A percentile compares a stretch with the other conserved stretches of the same genome.
phyloP scores from a whole-genome alignment of 352 stramenopile species.

The Plasmopara halstedii region DNA sequence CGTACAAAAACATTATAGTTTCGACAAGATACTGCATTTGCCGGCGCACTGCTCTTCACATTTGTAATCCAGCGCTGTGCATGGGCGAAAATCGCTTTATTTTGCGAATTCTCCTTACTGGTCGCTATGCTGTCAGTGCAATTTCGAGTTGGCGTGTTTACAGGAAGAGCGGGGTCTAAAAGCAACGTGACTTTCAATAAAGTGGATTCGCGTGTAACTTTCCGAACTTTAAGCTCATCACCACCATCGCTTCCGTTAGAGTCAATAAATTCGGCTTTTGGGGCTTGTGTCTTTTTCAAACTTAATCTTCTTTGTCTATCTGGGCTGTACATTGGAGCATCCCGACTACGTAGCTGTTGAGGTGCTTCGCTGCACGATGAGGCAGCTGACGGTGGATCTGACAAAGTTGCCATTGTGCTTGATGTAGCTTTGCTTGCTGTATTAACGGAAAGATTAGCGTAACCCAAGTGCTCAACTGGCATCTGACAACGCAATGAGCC shows the following conservation, averaged over 20 bases:
- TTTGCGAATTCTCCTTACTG: constrained; percentile 12
- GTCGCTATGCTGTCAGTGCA: constrained; percentile 19
- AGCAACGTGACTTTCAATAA: constrained; percentile 84
- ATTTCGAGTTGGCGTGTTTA: neutral
- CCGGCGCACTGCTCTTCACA: constrained; percentile 13
- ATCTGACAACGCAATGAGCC: constrained; percentile 73
- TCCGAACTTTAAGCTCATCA: constrained; percentile 23
- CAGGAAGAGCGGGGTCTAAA: constrained; percentile 76
- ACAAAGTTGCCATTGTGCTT: constrained; percentile 4
- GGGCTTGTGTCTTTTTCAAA: constrained; percentile 1
- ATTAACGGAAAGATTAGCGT: constrained; percentile 39
- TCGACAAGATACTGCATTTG: constrained; percentile 16
- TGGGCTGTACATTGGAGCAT: neutral
- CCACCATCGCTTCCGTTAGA: constrained; percentile 28
- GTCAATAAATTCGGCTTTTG: constrained; percentile 8
- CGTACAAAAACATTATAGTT: constrained; percentile 72
- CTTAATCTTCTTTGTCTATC: constrained; percentile 5
- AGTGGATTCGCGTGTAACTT: constrained; percentile 52
- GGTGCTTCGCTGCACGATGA: constrained; percentile 12
- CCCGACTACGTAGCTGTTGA: constrained; percentile 7
- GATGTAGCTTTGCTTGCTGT: neutral
- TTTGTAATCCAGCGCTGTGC: constrained; percentile 17
- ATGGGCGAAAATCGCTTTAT: constrained; percentile 15
- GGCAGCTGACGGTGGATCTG: constrained; percentile 3
- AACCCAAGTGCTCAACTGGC: constrained; percentile 81